Evolutionary conservation across 1,284 basidiomycete genomes (phyloP).

Genomic region (Trametes hirsuta): DNA sequence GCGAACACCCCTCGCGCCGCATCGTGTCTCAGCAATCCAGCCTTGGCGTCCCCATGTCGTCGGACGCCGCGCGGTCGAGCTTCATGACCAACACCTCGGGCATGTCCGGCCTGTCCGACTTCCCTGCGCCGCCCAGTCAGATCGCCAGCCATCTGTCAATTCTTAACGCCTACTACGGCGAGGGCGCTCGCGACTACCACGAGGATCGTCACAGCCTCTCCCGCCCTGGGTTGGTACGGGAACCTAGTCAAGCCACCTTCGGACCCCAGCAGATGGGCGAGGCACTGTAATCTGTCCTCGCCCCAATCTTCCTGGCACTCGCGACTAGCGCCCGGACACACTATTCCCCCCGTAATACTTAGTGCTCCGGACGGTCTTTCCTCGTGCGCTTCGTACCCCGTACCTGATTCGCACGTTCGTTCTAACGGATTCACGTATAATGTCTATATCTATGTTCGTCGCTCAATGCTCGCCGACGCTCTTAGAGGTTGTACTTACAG

Average conservation of each 20-base stretch:
- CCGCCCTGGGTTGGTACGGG: slow-evolving; percentile 26
- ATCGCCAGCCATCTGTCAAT: slow-evolving; percentile 28
- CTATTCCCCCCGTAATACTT: slow-evolving; percentile 12
- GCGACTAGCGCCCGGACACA: neutral
- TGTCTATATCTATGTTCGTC: slow-evolving; percentile 6
- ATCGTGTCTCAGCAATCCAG: slow-evolving; percentile 36
- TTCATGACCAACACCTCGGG: slow-evolving; percentile 64
- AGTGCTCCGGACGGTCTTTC: slow-evolving; percentile 10
- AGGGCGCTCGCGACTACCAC: slow-evolving; percentile 17
- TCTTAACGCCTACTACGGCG: slow-evolving; percentile 28
- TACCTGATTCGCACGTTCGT: slow-evolving; percentile 8
- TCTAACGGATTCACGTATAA: slow-evolving; percentile 14
- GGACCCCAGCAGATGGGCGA: slow-evolving; percentile 32
- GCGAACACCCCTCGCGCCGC: slow-evolving; percentile 14
- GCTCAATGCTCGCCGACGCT: too few relatives aligned
- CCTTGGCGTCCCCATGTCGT: slow-evolving; percentile 43
- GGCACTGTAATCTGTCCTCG: slow-evolving; percentile 24
- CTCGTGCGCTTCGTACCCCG: neutral
- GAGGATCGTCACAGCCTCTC: slow-evolving; percentile 13
- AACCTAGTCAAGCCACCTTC: slow-evolving; percentile 33
- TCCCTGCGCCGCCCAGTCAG: slow-evolving; percentile 59
- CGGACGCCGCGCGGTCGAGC: slow-evolving; percentile 58
- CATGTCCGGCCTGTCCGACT: slow-evolving; percentile 70
- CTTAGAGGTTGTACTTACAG: neutral
- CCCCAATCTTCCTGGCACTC: neutral